Evolutionary conservation across 805 yeast genomes (phyloP), one percentile per base, ranked within the genome.

Genomic region (Phaffomyces opuntiae): DNA sequence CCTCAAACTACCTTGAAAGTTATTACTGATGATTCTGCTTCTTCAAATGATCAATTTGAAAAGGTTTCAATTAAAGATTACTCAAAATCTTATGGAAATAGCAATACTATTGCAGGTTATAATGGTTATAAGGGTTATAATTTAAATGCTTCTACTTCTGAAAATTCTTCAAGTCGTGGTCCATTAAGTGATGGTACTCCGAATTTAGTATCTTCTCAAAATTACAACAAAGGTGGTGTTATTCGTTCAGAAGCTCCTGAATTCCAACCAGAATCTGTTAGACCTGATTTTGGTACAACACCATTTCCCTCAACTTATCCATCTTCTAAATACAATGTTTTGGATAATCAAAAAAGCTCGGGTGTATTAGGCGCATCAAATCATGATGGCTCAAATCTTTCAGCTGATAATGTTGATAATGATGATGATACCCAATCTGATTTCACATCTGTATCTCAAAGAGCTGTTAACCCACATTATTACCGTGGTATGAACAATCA

Each of bases 361-460:
- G 45, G 43, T n/a, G 49, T 45, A 12, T 17, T 49, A n/a, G 49
- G 49, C 9, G n/a, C 43, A 13, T 45, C 49, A 16, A 36, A 43
- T 9, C 48, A 43, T n/a, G 44, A 34, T 21, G 43, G 36, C 12
- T 45, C 53, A 13, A 38, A 42, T 16, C 33, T 45, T n/a, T 51
- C 55, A 13, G 50, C 36, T 16, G 60, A 54, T 19, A 48, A 49
- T 38, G 56, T 53, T 12, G 64, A 60, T 39, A 57, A 55, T 24
- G 48, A 50, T 38, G 56, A 53, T 12, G 64, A 60, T 39, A 57
- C 59, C 21, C 63, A 71, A 40, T 83, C 91, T 1, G 83, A 81
- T 56, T 82, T 85, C 62, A 84, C 93, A 1, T 80, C 88, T 43
- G 86, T 85, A 2, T 82, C 90, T 8, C 91, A 84, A 63, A 70